Base-by-base conservation (phyloP, 306 rosid species). In the Trifolium dubium region DNA sequence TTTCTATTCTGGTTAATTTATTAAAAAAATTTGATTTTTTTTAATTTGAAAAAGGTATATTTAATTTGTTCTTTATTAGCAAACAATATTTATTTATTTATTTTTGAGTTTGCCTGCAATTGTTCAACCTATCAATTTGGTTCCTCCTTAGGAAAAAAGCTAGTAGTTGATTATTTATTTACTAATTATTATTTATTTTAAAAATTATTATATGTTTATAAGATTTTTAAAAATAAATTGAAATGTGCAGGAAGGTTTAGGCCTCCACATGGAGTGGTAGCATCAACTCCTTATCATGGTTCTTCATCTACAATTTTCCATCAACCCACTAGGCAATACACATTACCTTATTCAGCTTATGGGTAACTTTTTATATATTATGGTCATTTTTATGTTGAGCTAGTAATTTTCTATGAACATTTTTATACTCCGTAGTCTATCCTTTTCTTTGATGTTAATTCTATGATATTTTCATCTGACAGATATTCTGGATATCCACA, bases 401-500 rank as follows among this genome's bases (percentile, higher is more conserved):
- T 23, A 70, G 49, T 64, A 31, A 15, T 47, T 66, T 60, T 74
- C 32, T 12, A 54, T n/a, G 5, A 39, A 39, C 65, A 13, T 50
- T 64, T 74, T 17, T 10, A 7, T 73, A 18, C 9, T 6, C 19
- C 19, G n/a, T 14, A 39, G 59, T 69, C 6, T 43, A 49, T 34
- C 7, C 14, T 29, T 72, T 59, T 32, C 17, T 39, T 47, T 68
- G 6, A 64, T 53, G 37, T n/a, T 65, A 41, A 19, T 69, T 79
- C 46, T 50, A 41, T 63, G 10, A 50, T 63, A 34, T 60, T 28
- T 60, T 28, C 6, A 31, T 60, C 65, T 64, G 32, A 56, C 89
- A 91, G 94, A 75, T 93, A 86, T 79, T 75, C 91, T 75, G 97
- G 97, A 76, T 93, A 93, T 80, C 80, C 91, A 69, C 96, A 86